Evolutionary conservation across 805 yeast genomes (phyloP).

Genomic region (Debaryomyces prosopidis): DNA sequence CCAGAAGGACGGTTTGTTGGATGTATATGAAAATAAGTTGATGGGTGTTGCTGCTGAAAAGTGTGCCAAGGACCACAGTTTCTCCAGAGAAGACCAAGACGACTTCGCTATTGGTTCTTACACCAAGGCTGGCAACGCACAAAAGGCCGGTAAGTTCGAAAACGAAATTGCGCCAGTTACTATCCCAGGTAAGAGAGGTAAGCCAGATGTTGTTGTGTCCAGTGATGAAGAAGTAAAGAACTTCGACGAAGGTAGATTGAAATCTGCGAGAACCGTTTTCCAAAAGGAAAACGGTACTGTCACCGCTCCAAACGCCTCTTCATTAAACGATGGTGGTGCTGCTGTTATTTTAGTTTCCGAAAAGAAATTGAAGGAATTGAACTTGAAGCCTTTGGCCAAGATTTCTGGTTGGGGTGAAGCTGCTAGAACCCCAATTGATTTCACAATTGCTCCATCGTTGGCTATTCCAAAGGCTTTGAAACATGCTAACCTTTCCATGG

Average conservation of each 20-base stretch:
- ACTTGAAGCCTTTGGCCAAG: slow-evolving; percentile 85
- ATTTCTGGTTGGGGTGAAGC: slow-evolving; percentile 98
- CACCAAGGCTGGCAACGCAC: slow-evolving; percentile 82
- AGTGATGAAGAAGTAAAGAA: slow-evolving; percentile 84
- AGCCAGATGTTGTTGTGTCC: slow-evolving; percentile 72
- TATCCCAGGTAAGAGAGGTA: slow-evolving; percentile 84
- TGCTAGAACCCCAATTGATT: slow-evolving; percentile 91
- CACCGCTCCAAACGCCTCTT: slow-evolving; percentile 96
- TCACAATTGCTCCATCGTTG: slow-evolving; percentile 93
- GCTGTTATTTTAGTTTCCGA: slow-evolving; percentile 89
- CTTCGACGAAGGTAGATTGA: slow-evolving; percentile 74
- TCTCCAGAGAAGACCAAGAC: slow-evolving; percentile 88
- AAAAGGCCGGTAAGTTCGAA: slow-evolving; percentile 75
- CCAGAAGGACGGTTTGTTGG: slow-evolving; percentile 88
- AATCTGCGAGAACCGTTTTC: slow-evolving; percentile 90
- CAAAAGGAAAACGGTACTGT: slow-evolving; percentile 92
- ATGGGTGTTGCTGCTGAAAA: slow-evolving; percentile 99
- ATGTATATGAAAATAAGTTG: slow-evolving; percentile 82
- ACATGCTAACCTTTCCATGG: slow-evolving; percentile 67
- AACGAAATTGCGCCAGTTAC: slow-evolving; percentile 85
- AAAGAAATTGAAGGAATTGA: slow-evolving; percentile 78
- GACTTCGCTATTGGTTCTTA: slow-evolving; percentile 83
- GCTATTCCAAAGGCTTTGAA: slow-evolving; percentile 96
- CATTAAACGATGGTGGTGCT: slow-evolving; percentile 97
- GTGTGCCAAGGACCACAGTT: slow-evolving; percentile 78